Evolutionary conservation across 2,329 filamentous ascomycete genomes (phyloP).

Genomic region (Neobulgaria alba): DNA sequence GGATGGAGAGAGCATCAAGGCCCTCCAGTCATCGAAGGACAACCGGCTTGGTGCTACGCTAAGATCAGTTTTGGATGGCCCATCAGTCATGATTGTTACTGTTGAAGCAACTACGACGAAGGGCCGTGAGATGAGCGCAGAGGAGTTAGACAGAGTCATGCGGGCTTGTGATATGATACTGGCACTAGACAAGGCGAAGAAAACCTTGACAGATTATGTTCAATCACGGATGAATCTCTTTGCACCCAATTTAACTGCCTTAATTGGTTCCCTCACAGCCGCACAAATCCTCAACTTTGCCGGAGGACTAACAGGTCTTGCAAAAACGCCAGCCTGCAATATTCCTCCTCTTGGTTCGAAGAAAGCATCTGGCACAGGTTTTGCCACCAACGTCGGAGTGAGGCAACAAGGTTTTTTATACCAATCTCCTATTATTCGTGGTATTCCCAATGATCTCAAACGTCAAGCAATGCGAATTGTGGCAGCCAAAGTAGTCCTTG

Average conservation of each 20-base stretch:
- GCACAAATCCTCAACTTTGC: constrained; percentile 94
- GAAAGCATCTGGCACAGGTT: constrained; percentile 67
- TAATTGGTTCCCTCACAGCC: constrained; percentile 87
- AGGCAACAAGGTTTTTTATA: constrained; percentile 91
- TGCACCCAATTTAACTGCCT: constrained; percentile 82
- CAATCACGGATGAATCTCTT: constrained; percentile 96
- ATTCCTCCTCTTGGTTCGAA: constrained; percentile 85
- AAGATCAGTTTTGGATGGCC: constrained; percentile 74
- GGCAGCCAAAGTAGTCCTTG: constrained; percentile 86
- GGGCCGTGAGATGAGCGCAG: constrained; percentile 65
- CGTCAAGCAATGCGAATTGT: constrained; percentile 93
- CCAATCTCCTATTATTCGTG: constrained; percentile 79
- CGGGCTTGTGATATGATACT: constrained; percentile 82
- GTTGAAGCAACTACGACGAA: constrained; percentile 88
- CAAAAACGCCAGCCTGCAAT: constrained; percentile 90
- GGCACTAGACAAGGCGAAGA: constrained; percentile 80
- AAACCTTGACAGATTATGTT: constrained; percentile 82
- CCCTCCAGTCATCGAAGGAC: constrained; percentile 64
- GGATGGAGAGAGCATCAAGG: constrained; percentile 71
- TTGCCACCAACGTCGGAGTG: constrained; percentile 87
- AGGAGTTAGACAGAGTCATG: constrained; percentile 65
- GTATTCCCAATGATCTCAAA: constrained; percentile 78
- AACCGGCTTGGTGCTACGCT: constrained; percentile 71
- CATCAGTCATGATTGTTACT: constrained; percentile 89
- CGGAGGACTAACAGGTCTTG: constrained; percentile 78